Conservation (phyloP, 2,329 filamentous ascomycete species). For the Penicillium decumbens region DNA sequence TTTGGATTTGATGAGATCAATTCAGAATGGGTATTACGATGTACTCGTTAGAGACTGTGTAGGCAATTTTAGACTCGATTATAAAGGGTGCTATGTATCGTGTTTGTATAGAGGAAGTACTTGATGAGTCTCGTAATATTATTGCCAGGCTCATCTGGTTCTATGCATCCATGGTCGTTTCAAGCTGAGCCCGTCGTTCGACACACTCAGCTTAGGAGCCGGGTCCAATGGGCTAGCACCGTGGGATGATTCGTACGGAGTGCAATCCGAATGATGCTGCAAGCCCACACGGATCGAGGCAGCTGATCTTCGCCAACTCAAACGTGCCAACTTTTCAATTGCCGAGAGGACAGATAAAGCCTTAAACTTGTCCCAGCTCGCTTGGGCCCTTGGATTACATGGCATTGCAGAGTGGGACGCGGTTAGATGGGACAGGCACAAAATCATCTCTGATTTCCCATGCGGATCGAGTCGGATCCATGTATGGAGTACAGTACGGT, state of each 20-base stretch:
- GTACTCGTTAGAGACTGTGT: neutral
- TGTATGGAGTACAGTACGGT: conserved; percentile 20
- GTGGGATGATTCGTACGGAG: neutral
- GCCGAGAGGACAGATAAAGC: neutral
- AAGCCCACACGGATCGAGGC: conserved; percentile 3
- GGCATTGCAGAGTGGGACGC: conserved; percentile 12
- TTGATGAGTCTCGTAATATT: neutral
- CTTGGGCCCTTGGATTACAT: neutral
- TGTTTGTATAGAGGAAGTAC: neutral
- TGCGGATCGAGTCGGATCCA: conserved; percentile 28
- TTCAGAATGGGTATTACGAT: neutral
- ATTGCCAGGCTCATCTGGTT: neutral
- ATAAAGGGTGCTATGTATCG: neutral
- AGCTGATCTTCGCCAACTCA: conserved; percentile 4
- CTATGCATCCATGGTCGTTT: neutral
- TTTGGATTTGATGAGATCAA: neutral
- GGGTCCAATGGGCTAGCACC: neutral
- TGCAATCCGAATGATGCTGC: neutral
- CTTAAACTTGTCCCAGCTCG: neutral
- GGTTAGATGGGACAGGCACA: conserved; percentile 29
- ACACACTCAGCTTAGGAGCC: conserved; percentile 1
- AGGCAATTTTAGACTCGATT: neutral
- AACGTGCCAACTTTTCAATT: neutral
- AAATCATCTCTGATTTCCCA: conserved; percentile 22
- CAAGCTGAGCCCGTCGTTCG: neutral